These are phyloP conservation scores for Pichia sp. DNA, from an alignment of 1,139 yeast genomes.

Conservation along the genomic window DNA sequence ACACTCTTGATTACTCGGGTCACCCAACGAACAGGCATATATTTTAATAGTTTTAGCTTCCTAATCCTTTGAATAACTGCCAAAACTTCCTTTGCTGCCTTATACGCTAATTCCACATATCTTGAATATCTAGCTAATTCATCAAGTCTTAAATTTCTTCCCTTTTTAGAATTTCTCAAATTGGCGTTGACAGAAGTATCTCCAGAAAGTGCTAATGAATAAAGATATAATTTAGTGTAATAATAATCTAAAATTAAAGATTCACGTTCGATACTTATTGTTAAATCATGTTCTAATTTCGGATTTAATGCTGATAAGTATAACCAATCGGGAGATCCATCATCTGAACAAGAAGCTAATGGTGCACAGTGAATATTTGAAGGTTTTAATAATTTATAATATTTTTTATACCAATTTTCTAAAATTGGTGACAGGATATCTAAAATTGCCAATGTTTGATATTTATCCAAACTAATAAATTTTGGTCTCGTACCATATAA, in stretches of 20 bases:
- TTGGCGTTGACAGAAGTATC: slow-evolving; percentile 27
- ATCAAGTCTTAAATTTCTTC: slow-evolving; percentile 45
- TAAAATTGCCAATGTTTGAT: slow-evolving; percentile 66
- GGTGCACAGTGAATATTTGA: slow-evolving; percentile 29
- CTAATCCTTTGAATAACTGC: slow-evolving; percentile 69
- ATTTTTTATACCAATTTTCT: slow-evolving; percentile 70
- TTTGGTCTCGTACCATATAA: slow-evolving; percentile 64
- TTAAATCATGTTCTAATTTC: slow-evolving; percentile 37
- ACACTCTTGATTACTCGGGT: slow-evolving; percentile 85
- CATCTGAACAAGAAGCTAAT: slow-evolving; percentile 13
- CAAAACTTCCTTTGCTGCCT: slow-evolving; percentile 76
- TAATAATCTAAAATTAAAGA: slow-evolving; percentile 75
- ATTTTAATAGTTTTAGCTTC: slow-evolving; percentile 54
- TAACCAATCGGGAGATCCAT: slow-evolving; percentile 21
- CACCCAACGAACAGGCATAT: slow-evolving; percentile 89
- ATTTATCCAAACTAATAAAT: slow-evolving; percentile 47
- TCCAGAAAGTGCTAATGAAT: slow-evolving; percentile 67
- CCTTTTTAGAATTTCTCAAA: slow-evolving; percentile 21
- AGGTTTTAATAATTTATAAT: slow-evolving; percentile 48
- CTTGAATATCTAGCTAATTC: slow-evolving; percentile 70
- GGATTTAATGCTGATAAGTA: slow-evolving; percentile 21
- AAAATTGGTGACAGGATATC: slow-evolving; percentile 70
- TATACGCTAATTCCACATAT: slow-evolving; percentile 75
- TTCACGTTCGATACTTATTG: slow-evolving; percentile 52
- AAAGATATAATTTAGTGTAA: slow-evolving; percentile 77